Evolutionary conservation across 2,329 filamentous ascomycete species (phyloP).

Genomic region (Xylariaceae sp.): DNA sequence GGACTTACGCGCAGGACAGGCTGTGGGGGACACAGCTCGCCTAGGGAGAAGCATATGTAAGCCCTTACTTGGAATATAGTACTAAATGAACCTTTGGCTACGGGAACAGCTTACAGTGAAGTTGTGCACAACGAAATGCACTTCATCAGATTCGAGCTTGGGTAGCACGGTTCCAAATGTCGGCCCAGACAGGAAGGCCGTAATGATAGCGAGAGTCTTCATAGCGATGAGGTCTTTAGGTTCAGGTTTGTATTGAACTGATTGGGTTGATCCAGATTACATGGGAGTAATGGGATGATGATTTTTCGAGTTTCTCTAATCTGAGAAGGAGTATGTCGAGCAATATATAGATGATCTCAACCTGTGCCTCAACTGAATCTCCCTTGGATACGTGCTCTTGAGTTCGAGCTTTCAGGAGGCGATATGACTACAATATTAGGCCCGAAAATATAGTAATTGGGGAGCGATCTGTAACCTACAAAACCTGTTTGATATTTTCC

Average conservation of each 20-base stretch:
- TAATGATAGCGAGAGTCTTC: not conserved
- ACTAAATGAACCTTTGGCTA: not conserved
- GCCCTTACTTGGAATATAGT: not conserved
- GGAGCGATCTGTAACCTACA: not conserved
- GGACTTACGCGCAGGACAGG: slow-evolving; percentile 3
- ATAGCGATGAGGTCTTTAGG: not conserved
- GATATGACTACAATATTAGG: not conserved
- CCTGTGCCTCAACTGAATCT: not conserved
- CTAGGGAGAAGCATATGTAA: not conserved
- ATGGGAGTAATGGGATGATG: not conserved
- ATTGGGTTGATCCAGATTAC: not conserved
- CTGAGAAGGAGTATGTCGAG: not conserved
- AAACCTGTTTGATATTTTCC: not conserved
- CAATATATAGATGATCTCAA: not conserved
- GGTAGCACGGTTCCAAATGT: not conserved
- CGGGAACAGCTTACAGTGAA: not conserved
- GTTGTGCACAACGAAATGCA: slow-evolving; percentile 1
- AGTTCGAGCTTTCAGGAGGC: not conserved
- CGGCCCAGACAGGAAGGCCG: not conserved
- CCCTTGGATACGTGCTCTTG: not conserved
- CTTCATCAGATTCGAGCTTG: not conserved
- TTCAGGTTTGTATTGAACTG: not conserved
- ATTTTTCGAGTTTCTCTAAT: not conserved
- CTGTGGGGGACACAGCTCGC: slow-evolving; percentile 5
- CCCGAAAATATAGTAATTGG: not conserved